A percentile compares a stretch with the other conserved stretches of the same genome.
Evolutionary conservation across 352 stramenopile species (phyloP).

Genomic region (Stramenopiles sp.): DNA sequence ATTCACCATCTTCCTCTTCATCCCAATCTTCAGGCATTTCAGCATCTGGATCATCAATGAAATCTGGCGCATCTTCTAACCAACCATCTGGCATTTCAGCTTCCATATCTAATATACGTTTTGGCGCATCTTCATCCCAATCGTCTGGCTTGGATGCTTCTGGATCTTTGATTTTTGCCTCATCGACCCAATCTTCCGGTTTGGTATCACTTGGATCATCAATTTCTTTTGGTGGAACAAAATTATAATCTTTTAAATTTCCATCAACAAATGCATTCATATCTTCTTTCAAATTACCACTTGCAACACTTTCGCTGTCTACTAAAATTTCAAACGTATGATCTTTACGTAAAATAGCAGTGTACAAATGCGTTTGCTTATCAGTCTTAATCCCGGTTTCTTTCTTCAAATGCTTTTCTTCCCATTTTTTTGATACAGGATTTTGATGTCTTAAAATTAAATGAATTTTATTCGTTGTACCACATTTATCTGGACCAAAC

Average conservation of each 20-base stretch:
- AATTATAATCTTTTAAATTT: constrained; percentile 75
- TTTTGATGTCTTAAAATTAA: constrained; percentile 63
- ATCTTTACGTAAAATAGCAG: constrained; percentile 82
- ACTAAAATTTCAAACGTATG: constrained; percentile 92
- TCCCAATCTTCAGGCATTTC: constrained; percentile 94
- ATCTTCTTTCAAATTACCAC: constrained; percentile 67
- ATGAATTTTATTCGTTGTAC: constrained; percentile 83
- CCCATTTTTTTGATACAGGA: constrained; percentile 59
- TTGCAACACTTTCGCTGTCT: constrained; percentile 78
- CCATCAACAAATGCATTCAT: constrained; percentile 65
- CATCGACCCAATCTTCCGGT: constrained; percentile 80
- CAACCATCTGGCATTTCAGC: background rate
- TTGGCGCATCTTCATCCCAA: constrained; percentile 62
- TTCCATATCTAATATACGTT: background rate
- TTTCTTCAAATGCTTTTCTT: constrained; percentile 80
- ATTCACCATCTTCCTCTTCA: constrained; percentile 95
- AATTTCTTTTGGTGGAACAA: constrained; percentile 67
- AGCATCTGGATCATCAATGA: constrained; percentile 88
- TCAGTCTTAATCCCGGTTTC: constrained; percentile 40
- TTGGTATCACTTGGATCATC: constrained; percentile 87
- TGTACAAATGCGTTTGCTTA: constrained; percentile 88
- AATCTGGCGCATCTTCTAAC: constrained; percentile 38
- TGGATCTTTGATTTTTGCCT: constrained; percentile 54
- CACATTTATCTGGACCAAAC: constrained; percentile 98
- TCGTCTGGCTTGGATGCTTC: constrained; percentile 62